These are phyloP conservation scores for Trichosporon asahii DNA, from an alignment of 1,284 basidiomycete species.

Conservation along the genomic window DNA sequence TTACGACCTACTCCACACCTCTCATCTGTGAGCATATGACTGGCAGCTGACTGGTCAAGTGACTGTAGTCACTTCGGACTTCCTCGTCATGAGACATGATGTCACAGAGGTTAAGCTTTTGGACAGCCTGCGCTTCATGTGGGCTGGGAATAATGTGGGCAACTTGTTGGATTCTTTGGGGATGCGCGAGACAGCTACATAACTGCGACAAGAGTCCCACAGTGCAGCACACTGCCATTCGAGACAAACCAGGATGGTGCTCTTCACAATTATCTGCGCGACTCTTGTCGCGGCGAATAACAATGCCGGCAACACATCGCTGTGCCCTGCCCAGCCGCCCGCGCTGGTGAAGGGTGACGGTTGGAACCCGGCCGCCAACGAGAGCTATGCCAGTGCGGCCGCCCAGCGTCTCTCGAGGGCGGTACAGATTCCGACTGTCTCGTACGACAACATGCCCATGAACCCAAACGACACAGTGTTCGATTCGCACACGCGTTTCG, in stretches of 20 bases:
- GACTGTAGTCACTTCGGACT: neutral
- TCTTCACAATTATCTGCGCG: neutral
- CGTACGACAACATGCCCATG: slow-evolving; percentile 49
- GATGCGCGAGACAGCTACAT: neutral
- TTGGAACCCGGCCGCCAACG: slow-evolving; percentile 38
- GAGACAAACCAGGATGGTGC: no score
- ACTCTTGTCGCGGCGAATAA: neutral
- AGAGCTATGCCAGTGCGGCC: slow-evolving; percentile 37
- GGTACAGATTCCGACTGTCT: slow-evolving; percentile 50
- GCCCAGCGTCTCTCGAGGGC: slow-evolving; percentile 41
- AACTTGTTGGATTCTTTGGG: neutral
- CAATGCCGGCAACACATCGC: neutral
- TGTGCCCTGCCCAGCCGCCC: neutral
- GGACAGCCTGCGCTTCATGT: neutral
- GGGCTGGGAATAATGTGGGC: slow-evolving; percentile 1
- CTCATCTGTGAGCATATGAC: no score
- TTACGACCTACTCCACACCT: no score
- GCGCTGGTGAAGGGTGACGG: slow-evolving; percentile 24
- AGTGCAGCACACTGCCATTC: no score
- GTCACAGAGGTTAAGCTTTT: neutral
- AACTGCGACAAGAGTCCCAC: no score
- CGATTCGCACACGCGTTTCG: slow-evolving; percentile 45
- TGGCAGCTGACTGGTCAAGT: neutral
- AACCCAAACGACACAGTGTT: slow-evolving; percentile 44
- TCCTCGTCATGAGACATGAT: neutral